Evolutionary conservation across 2,329 filamentous ascomycete species (phyloP).

Genomic region (Lojkania enalia): DNA sequence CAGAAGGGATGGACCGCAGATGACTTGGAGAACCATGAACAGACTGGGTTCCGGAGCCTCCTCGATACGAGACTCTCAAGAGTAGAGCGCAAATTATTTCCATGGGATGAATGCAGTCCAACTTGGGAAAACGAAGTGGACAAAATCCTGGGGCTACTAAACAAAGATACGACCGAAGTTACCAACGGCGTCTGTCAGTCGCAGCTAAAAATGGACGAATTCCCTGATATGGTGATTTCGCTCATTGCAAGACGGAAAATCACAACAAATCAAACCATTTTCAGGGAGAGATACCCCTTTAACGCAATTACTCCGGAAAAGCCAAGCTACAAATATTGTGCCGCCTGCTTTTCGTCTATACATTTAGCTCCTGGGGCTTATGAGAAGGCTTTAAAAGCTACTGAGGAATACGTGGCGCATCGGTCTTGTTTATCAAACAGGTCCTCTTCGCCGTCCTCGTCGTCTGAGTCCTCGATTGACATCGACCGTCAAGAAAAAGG

Average conservation of each 20-base stretch:
- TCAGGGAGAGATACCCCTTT: not conserved
- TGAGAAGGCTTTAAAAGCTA: not conserved
- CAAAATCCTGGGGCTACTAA: not conserved
- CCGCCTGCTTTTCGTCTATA: not conserved
- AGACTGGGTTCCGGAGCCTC: conserved; percentile 13
- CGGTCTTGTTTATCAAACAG: not conserved
- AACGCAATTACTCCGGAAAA: not conserved
- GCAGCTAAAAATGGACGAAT: not conserved
- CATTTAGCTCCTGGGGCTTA: not conserved
- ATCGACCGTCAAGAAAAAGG: no score
- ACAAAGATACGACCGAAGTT: not conserved
- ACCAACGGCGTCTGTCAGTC: not conserved
- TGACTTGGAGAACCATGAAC: conserved; percentile 1
- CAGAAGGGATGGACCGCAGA: not conserved
- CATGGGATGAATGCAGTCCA: conserved; percentile 14
- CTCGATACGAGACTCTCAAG: conserved; percentile 15
- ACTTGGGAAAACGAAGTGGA: not conserved
- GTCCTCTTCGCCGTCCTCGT: no score
- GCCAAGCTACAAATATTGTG: not conserved
- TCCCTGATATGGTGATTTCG: not conserved
- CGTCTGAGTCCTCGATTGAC: no score
- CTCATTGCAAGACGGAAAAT: not conserved
- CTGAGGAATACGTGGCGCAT: not conserved
- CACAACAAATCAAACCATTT: not conserved
- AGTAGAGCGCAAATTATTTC: conserved; percentile 18